Base-by-base conservation (phyloP, 331 rosid genomes). In the Erythrophleum ivorense region DNA sequence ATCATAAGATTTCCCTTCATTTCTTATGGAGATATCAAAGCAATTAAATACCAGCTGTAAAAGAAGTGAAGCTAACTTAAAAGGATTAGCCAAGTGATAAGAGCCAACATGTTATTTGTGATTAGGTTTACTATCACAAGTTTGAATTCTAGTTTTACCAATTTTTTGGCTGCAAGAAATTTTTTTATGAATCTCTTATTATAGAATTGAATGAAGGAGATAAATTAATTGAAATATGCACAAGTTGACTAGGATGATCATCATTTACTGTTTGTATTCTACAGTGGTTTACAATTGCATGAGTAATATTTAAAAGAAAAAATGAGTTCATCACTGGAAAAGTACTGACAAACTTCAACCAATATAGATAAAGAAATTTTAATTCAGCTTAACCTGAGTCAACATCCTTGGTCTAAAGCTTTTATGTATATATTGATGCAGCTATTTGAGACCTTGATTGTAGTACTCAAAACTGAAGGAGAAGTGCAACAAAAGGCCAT, bases 401-500 rank as follows among this genome's bases (percentile, higher is more conserved):
- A 72, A 13, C 40, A 29, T 34, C 14, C 11, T 29, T 49, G 29
- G 33, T 19, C 34, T 62, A 31, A 62, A 21, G 13, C 34, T 18
- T 78, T 19, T 49, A 2, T 48, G 5, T 78, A 21, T 64, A 3
- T 48, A 9, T 2, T 16, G 21, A 41, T 31, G 34, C 77, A 85
- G 85, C 3, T 78, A 3, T 49, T 55, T 48, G 69, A 59, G 10
- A n/a, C 12, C 29, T 3, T 58, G 53, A 0, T 65, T 6, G 19
- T 2, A n/a, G 50, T 55, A 8, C 2, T 57, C 21, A 81, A n/a
- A 73, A 73, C 74, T 2, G 81, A 77, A 48, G 85, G 88, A 34
- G 83, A 78, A 52, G 73, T 48, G 31, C 88, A 71, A 7, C 50
- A 72, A 59, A 73, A 77, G 29, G 85, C 68, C 11, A 1, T 77